Evolutionary conservation across 2,329 filamentous ascomycete genomes (phyloP).

Genomic region (Arachnopeziza araneosa): DNA sequence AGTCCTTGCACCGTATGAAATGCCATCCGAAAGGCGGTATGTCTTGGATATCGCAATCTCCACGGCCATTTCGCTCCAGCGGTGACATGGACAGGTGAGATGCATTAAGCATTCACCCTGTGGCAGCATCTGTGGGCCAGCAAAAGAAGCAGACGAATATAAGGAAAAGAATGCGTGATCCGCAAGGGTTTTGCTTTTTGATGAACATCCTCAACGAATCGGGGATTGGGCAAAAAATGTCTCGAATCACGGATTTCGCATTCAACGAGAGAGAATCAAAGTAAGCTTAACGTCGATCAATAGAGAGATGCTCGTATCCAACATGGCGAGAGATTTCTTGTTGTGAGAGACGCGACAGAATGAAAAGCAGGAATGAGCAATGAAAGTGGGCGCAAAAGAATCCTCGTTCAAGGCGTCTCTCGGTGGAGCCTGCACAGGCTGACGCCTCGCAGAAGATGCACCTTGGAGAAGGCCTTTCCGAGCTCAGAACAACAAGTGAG

Average conservation of each 20-base stretch:
- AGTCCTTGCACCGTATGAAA: neutral
- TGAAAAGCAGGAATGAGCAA: neutral
- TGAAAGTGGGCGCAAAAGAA: neutral
- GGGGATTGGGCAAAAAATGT: too few relatives aligned
- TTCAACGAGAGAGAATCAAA: too few relatives aligned
- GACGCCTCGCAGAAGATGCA: neutral
- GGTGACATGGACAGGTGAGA: neutral
- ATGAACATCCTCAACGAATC: too few relatives aligned
- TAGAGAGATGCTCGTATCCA: too few relatives aligned
- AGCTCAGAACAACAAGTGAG: too few relatives aligned
- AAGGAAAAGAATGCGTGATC: neutral
- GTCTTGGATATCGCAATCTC: neutral
- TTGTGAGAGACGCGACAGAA: neutral
- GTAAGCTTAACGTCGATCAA: too few relatives aligned
- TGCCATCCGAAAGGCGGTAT: neutral
- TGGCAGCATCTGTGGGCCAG: neutral
- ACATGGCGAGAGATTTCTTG: too few relatives aligned
- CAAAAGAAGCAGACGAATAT: neutral
- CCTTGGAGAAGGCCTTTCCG: neutral
- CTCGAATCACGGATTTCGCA: too few relatives aligned
- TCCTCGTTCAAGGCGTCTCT: neutral
- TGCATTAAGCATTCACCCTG: neutral
- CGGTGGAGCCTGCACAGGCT: neutral
- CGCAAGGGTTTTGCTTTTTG: neutral
- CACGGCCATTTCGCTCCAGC: neutral